These are phyloP conservation scores for Kandelia obovata DNA, from an alignment of 345 rosid species.

Conservation along the genomic window DNA sequence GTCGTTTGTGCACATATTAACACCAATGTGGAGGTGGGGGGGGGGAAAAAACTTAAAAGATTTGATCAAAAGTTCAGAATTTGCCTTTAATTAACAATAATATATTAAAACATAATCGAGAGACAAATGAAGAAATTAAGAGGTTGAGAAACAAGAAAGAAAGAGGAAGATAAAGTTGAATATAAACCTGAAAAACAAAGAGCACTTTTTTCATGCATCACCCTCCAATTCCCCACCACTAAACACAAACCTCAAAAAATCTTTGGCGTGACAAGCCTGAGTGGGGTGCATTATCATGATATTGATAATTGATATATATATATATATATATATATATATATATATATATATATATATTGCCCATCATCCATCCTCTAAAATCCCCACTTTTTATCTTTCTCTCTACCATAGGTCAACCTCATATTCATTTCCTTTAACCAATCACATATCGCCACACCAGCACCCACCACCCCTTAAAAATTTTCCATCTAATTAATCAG, in stretches of 20 bases:
- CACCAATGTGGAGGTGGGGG: no score
- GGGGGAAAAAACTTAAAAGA: no score
- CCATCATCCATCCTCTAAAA: slow-evolving; percentile 4
- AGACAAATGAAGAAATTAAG: neutral
- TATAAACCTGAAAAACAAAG: slow-evolving; percentile 28
- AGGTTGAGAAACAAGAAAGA: neutral
- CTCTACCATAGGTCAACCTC: slow-evolving; percentile 44
- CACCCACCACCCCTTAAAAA: slow-evolving; percentile 17
- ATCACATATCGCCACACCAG: slow-evolving; percentile 45
- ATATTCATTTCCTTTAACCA: slow-evolving; percentile 31
- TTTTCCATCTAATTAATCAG: slow-evolving; percentile 24
- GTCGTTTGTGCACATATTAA: no score
- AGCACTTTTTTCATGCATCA: slow-evolving; percentile 20
- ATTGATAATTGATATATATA: slow-evolving; percentile 23
- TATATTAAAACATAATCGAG: neutral
- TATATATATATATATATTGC: neutral
- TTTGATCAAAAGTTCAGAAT: no score
- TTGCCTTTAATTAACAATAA: neutral
- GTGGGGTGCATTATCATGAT: slow-evolving; percentile 94
- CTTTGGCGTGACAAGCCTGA: slow-evolving; percentile 75
- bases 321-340: no score
- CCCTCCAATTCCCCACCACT: slow-evolving; percentile 27
- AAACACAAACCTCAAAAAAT: slow-evolving; percentile 53
- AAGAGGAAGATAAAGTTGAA: slow-evolving; percentile 14
- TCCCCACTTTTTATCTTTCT: slow-evolving; percentile 13